These are phyloP conservation scores for Epichloe baconii DNA, from an alignment of 2,329 filamentous ascomycete genomes.

Conservation along the genomic window DNA sequence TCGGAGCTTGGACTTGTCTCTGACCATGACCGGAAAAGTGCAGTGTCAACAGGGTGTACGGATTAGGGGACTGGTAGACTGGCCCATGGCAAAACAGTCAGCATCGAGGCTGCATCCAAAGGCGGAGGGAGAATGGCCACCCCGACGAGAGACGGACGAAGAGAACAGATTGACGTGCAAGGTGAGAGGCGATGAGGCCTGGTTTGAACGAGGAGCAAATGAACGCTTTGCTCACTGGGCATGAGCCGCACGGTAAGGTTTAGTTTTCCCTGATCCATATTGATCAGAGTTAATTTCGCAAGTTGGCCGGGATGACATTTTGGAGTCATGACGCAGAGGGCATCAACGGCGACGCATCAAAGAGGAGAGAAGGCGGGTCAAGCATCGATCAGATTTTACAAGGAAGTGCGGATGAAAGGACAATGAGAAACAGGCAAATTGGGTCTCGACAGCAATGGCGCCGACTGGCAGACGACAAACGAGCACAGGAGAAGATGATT, in stretches of 20 bases:
- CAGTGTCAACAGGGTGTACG: no score
- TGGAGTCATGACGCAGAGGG: slow-evolving; percentile 1
- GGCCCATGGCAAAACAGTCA: no score
- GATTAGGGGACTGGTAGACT: no score
- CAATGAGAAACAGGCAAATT: neutral
- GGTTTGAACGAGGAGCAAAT: neutral
- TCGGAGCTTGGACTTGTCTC: neutral
- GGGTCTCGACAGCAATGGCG: neutral
- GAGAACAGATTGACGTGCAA: neutral
- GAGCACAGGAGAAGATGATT: neutral
- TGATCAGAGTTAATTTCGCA: neutral
- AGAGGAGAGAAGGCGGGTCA: neutral
- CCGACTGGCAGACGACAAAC: neutral
- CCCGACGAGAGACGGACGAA: neutral
- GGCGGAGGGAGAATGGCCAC: neutral
- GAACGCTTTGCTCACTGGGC: neutral
- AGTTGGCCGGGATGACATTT: neutral
- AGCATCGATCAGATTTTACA: neutral
- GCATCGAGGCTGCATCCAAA: neutral
- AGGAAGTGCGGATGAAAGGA: neutral
- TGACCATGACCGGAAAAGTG: neutral
- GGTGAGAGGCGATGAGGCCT: neutral
- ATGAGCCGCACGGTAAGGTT: neutral
- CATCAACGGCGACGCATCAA: neutral
- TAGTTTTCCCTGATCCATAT: neutral